Conservation (phyloP, 2,329 filamentous ascomycete genomes). For the Dactylonectria macrodidyma region DNA sequence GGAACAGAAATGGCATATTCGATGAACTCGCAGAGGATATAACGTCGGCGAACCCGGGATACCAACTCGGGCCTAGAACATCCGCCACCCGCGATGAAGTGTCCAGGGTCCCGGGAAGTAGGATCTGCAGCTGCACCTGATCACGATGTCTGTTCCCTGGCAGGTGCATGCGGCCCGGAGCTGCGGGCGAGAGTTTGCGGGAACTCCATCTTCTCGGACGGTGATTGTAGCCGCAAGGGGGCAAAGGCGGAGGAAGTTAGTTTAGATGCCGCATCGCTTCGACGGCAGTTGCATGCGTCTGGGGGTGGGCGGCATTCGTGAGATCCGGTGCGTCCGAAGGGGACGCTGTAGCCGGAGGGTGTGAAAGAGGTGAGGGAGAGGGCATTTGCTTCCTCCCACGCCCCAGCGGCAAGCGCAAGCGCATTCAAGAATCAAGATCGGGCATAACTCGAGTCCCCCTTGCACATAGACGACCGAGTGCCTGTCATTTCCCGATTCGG, state of each 20-base stretch:
- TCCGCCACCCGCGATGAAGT: not conserved
- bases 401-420: slow-evolving; percentile 32
- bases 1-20: not conserved
- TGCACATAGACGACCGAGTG: slow-evolving; percentile 21
- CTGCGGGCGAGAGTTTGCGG: slow-evolving; percentile 18
- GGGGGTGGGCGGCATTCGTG: not conserved
- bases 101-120: not conserved
- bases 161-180: slow-evolving; percentile 36
- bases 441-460: not conserved
- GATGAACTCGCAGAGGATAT: slow-evolving; percentile 17
- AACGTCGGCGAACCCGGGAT: not conserved
- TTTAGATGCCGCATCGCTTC: not conserved
- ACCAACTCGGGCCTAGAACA: slow-evolving; percentile 12
- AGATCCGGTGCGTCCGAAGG: not conserved
- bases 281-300: slow-evolving; percentile 23
- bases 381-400: not conserved
- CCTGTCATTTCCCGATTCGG: slow-evolving; percentile 36
- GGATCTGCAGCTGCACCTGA: slow-evolving; percentile 19
- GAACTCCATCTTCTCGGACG: not conserved
- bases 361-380: too few species aligned
- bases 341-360: slow-evolving; percentile 22
- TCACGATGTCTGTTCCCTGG: slow-evolving; percentile 12
- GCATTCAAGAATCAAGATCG: slow-evolving; percentile 12
- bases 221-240: slow-evolving; percentile 39
- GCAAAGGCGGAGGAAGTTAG: not conserved